These are phyloP conservation scores for Phaeosphaeria sp. DNA, from an alignment of 2,329 filamentous ascomycete species.

Conservation along the genomic window DNA sequence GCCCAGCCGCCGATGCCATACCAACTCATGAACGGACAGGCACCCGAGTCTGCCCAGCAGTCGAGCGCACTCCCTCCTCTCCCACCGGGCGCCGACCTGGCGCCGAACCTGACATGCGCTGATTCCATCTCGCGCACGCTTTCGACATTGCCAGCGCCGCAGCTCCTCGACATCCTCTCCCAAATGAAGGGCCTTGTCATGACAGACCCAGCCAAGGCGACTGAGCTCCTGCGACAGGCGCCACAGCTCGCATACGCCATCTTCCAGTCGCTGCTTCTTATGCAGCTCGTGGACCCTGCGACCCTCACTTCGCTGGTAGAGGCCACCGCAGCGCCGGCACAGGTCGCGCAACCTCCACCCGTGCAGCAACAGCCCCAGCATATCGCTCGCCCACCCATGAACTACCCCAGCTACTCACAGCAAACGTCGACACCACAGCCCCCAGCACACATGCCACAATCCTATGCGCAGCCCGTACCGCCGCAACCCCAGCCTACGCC, in stretches of 20 bases:
- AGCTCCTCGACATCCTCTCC: conserved; percentile 89
- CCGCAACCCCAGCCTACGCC: conserved; percentile 16
- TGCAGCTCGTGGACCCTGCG: conserved; percentile 88
- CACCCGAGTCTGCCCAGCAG: conserved; percentile 48
- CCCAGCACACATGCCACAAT: conserved; percentile 36
- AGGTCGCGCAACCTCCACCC: conserved; percentile 47
- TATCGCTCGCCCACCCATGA: conserved; percentile 38
- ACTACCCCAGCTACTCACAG: conserved; percentile 48
- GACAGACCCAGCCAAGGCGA: conserved; percentile 81
- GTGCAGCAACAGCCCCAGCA: conserved; percentile 45
- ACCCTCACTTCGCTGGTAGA: conserved; percentile 84
- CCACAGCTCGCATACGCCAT: conserved; percentile 94
- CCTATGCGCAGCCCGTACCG: conserved; percentile 56
- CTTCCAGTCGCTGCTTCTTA: conserved; percentile 90
- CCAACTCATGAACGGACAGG: conserved; percentile 51
- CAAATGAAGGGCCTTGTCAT: conserved; percentile 94
- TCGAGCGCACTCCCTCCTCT: conserved; percentile 75
- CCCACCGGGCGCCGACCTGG: conserved; percentile 83
- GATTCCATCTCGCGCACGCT: conserved; percentile 94
- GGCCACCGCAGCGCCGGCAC: conserved; percentile 38
- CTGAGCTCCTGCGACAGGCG: conserved; percentile 83
- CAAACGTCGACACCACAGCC: conserved; percentile 61
- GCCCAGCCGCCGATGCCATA: conserved; percentile 47
- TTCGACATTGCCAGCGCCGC: conserved; percentile 81
- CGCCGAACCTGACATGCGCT: conserved; percentile 80